These are phyloP conservation scores for Vigna hirtella DNA, from an alignment of 306 rosid genomes.

Conservation along the genomic window DNA sequence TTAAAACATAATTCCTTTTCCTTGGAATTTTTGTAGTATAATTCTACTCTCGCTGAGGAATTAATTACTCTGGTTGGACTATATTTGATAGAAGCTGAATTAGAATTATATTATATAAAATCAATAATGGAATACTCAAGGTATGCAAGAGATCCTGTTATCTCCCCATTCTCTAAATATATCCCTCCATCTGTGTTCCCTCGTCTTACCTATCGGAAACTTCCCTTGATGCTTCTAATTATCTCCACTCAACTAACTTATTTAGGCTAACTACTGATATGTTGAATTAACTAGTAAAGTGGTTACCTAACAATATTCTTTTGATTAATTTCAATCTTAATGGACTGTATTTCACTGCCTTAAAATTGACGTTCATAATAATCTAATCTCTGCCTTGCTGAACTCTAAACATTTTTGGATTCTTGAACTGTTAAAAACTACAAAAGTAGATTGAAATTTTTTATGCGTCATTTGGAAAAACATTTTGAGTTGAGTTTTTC, in stretches of 20 bases:
- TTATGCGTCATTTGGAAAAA: not conserved
- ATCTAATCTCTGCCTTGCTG: slow-evolving; percentile 1
- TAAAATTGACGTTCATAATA: slow-evolving; percentile 29
- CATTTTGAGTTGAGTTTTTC: slow-evolving; percentile 1
- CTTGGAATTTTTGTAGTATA: slow-evolving; percentile 29
- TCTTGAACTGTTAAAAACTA: not conserved
- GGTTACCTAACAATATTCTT: slow-evolving; percentile 21
- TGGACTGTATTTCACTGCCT: slow-evolving; percentile 27
- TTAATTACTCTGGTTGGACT: slow-evolving; percentile 7
- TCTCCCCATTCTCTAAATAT: not conserved
- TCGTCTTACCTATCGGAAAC: not conserved
- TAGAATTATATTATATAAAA: not conserved
- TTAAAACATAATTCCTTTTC: slow-evolving; percentile 28
- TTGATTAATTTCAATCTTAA: slow-evolving; percentile 25
- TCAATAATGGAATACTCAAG: not conserved
- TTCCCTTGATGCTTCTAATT: not conserved
- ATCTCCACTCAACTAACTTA: not conserved
- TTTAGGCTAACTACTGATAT: not conserved
- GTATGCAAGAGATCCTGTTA: too few relatives aligned
- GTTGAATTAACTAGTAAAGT: not conserved
- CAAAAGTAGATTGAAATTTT: not conserved
- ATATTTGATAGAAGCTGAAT: slow-evolving; percentile 11
- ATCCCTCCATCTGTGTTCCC: not conserved
- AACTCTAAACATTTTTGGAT: not conserved
- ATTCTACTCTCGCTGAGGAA: slow-evolving; percentile 22